These are phyloP conservation scores for Plasmopara muralis DNA, from an alignment of 352 stramenopile genomes.

Conservation along the genomic window DNA sequence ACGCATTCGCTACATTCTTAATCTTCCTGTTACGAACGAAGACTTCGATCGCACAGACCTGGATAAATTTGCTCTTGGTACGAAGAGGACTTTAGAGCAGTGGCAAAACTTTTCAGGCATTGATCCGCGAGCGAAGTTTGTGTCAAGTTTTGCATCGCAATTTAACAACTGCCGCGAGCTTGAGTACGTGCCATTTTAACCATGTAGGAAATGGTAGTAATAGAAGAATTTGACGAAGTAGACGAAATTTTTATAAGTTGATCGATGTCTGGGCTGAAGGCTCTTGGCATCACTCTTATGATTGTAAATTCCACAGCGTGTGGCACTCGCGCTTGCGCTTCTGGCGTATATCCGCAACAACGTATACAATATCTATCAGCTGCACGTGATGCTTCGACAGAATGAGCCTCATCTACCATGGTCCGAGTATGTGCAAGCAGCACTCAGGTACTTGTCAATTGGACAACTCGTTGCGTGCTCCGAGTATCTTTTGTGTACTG, in stretches of 20 bases:
- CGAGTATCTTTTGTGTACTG: conserved; percentile 49
- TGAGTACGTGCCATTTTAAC: conserved; percentile 57
- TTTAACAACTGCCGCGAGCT: conserved; percentile 70
- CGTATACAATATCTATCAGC: conserved; percentile 14
- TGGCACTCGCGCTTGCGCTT: conserved; percentile 15
- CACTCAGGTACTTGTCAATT: conserved; percentile 40
- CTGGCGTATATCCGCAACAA: conserved; percentile 22
- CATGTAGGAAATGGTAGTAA: conserved; percentile 1
- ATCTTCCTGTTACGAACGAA: conserved; percentile 48
- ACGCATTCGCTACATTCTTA: conserved; percentile 58
- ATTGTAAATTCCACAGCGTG: conserved; percentile 1
- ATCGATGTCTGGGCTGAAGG: too few relatives aligned
- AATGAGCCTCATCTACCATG: conserved; percentile 15
- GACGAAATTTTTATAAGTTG: too few relatives aligned
- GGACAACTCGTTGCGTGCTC: conserved; percentile 43
- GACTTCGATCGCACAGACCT: conserved; percentile 72
- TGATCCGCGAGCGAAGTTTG: conserved; percentile 58
- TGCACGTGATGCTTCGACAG: conserved; percentile 19
- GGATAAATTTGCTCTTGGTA: conserved; percentile 61
- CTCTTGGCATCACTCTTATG: too few relatives aligned
- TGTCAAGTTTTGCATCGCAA: conserved; percentile 41
- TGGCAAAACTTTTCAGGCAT: conserved; percentile 79
- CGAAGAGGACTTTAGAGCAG: conserved; percentile 67
- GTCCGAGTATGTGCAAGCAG: conserved; percentile 9
- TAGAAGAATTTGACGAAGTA: neutral